Base-by-base conservation (phyloP, 768 basidiomycete genomes). In the Daedaleopsis sinensis region DNA sequence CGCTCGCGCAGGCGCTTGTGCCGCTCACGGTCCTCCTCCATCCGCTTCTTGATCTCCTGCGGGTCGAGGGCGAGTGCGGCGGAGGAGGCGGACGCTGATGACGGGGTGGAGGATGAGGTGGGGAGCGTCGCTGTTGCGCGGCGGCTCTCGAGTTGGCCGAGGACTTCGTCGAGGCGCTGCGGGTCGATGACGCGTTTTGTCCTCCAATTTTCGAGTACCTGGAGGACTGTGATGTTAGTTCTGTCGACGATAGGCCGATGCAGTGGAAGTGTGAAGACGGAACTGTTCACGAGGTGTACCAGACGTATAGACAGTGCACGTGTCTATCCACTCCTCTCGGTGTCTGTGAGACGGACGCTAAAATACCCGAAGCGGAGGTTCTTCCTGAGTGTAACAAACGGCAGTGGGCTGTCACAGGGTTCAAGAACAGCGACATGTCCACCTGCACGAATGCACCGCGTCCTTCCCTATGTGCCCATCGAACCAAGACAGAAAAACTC, bases 201-300 rank as follows among this genome's bases (percentile, higher is more conserved):
- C 43, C 93, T 79, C 93, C 94, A 96, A 65, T 84, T 93, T 72
- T 95, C 92, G n/a, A 97, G 80, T 32, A 96, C 93, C 94, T 95
- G 62, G 7, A 32, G 53, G 10, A 32, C 49, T 54, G 46, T n/a
- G 27, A 50, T 42, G 39, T 42, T 3, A 51, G 51, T 32, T n/a
- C 3, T 9, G 16, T 42, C 18, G 21, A 15, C 27, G 13, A 19
- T 2, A 13, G 21, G 27, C 38, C 38, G 21, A 15, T 21, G 49
- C 16, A 23, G n/a, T 13, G 43, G 13, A 32, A 18, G 39, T 18
- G n/a, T n/a, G n/a, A n/a, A n/a, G n/a, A n/a, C n/a, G n/a, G n/a
- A n/a, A n/a, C n/a, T n/a, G n/a, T n/a, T n/a, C n/a, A n/a, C n/a
- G n/a, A n/a, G n/a, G n/a, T n/a, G n/a, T n/a, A n/a, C n/a, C n/a